Base-by-base conservation (phyloP, 805 yeast genomes). In the Yamadazyma sp. region DNA sequence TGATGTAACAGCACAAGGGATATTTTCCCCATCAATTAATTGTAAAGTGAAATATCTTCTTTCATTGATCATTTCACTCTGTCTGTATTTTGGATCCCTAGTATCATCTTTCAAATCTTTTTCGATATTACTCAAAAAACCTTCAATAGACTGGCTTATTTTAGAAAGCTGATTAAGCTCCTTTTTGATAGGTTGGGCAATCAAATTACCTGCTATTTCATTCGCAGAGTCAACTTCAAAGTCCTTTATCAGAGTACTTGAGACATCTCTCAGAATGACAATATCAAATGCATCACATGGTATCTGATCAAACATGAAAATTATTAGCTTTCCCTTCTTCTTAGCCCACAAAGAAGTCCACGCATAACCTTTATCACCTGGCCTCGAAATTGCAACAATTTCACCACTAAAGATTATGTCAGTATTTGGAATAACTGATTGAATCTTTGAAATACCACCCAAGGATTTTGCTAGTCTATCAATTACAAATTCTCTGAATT, bases 281-380 rank as follows among this genome's bases (percentile, higher is more conserved):
- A 80, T 56, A 50, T 81, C 86, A 37, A 78, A 67, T n/a, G 82
- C 78, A 48, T 68, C 72, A 43, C 73, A 66, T 4, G 68, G 85
- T 19, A 88, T 86, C 52, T 86, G 93, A 51, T 88, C 95, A 52
- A 89, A 81, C 65, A 86, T 86, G 64, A 93, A 80, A 32, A 87
- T 82, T 35, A 88, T 71, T 36, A 85, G 58, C 28, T 76, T 76
- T 3, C 80, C 81, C 45, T 80, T 78, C 39, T 78, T 67, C 49
- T 88, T 88, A 0, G 93, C 95, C 96, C 96, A 91, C 37, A 89
- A 58, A 0, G 95, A 84, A 8, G 95, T 88, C 84, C 95, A 81
- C 1, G 89, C 84, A 39, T 75, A 64, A 19, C 73, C 73, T 31
- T 72, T 73, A 31, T 63, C 70, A 12, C 84, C 83, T 10, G 81